A percentile compares a stretch with the other conserved stretches of the same genome.
Evolutionary conservation across 1,284 basidiomycete genomes (phyloP).

Genomic region (Porogramme epimiltina): DNA sequence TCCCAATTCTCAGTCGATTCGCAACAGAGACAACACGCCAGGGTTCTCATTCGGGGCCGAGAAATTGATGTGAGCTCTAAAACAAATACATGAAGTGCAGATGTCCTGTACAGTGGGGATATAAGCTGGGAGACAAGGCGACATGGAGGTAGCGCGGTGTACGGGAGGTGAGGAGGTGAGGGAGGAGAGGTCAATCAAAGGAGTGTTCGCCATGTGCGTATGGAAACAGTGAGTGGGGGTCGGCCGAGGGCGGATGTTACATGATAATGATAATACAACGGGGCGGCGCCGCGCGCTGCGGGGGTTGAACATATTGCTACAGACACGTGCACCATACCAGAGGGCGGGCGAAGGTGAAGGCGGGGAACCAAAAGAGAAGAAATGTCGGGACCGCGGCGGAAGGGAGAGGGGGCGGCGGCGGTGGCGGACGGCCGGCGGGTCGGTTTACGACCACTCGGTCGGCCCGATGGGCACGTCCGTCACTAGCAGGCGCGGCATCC

Average conservation of each 20-base stretch:
- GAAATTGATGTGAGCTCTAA: no score
- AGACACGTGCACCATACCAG: constrained; percentile 7
- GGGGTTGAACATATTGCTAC: constrained; percentile 16
- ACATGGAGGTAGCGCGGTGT: no score
- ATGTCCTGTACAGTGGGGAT: no score
- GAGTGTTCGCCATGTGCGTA: no score
- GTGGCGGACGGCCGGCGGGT: no score
- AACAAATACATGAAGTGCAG: no score
- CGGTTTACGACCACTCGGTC: constrained; percentile 16
- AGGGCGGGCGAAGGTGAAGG: not conserved
- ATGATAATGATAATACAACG: constrained; percentile 24
- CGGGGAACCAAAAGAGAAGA: not conserved
- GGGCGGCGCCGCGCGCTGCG: constrained; percentile 2
- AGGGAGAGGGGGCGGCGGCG: not conserved
- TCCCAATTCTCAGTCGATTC: no score
- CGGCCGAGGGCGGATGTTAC: not conserved
- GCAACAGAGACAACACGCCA: no score
- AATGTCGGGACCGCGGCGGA: not conserved
- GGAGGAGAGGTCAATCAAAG: no score
- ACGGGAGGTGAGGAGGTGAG: no score
- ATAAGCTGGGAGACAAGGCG: no score
- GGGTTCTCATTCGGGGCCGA: no score
- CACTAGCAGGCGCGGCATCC: constrained; percentile 40
- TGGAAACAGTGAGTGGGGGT: not conserved
- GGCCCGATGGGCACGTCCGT: constrained; percentile 18